These are phyloP conservation scores for Lactifluus hygrophoroides DNA, from an alignment of 768 basidiomycete genomes.

Conservation along the genomic window DNA sequence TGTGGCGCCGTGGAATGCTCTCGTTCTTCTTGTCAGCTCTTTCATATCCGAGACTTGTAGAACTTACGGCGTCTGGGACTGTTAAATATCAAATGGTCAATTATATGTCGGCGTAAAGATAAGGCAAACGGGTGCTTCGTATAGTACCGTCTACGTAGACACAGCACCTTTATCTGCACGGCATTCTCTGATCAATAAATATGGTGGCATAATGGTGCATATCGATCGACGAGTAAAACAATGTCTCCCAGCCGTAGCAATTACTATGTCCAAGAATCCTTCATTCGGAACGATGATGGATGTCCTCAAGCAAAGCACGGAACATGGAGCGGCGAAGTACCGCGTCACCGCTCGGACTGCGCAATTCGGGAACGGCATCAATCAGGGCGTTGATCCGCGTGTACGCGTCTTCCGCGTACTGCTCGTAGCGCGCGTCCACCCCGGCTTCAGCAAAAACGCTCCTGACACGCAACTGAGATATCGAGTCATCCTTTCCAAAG, in stretches of 20 bases:
- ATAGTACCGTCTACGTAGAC: neutral
- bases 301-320: constrained; percentile 78
- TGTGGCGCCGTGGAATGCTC: too few species aligned
- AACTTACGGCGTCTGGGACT: too few species aligned
- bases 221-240: neutral
- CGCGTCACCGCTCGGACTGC: constrained; percentile 27
- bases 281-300: constrained; percentile 49
- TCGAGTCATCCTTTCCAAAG: constrained; percentile 52
- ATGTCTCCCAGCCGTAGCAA: too few species aligned
- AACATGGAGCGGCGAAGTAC: constrained; percentile 61
- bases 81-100: neutral
- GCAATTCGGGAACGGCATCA: constrained; percentile 56
- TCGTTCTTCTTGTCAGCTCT: too few species aligned
- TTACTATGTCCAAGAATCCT: neutral
- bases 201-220: too few species aligned
- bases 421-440: constrained; percentile 56
- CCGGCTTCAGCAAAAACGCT: constrained; percentile 63
- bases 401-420: constrained; percentile 74
- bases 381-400: constrained; percentile 59
- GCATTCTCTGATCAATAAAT: neutral
- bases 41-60: too few species aligned
- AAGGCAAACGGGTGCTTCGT: neutral
- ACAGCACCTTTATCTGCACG: neutral
- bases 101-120: neutral
- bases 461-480: constrained; percentile 53